A percentile compares a stretch with the other conserved stretches of the same genome.
These are phyloP conservation scores for Talaromyces sp. DNA, from an alignment of 2,329 filamentous ascomycete species.

Conservation along the genomic window DNA sequence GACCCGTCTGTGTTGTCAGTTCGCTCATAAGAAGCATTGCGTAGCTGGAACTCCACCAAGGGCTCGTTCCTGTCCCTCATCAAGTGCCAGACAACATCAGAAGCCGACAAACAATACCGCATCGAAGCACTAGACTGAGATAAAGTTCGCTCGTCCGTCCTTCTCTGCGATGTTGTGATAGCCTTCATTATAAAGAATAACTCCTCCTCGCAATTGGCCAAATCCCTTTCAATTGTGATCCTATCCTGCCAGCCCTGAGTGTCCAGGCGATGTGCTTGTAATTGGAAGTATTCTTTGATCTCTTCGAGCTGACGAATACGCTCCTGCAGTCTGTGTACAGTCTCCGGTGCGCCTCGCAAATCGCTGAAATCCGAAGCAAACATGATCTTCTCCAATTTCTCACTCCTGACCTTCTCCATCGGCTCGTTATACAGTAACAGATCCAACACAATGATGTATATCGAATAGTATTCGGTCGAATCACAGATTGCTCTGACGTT, in stretches of 20 bases:
- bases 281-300: slow-evolving; percentile 94
- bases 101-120: slow-evolving; percentile 89
- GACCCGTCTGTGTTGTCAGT: slow-evolving; percentile 97
- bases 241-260: slow-evolving; percentile 88
- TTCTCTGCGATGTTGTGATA: slow-evolving; percentile 92
- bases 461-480: slow-evolving; percentile 92
- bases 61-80: slow-evolving; percentile 84
- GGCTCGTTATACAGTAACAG: slow-evolving; percentile 95
- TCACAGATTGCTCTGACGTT: slow-evolving; percentile 93
- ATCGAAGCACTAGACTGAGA: slow-evolving; percentile 75
- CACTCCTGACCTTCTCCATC: slow-evolving; percentile 92
- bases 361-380: slow-evolving; percentile 98
- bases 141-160: slow-evolving; percentile 67
- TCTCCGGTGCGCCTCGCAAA: slow-evolving; percentile 84
- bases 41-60: slow-evolving; percentile 87
- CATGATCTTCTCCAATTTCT: slow-evolving; percentile 97
- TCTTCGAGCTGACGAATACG: slow-evolving; percentile 91
- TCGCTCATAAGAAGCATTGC: slow-evolving; percentile 87
- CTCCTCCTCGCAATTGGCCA: slow-evolving; percentile 89
- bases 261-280: slow-evolving; percentile 83
- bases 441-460: slow-evolving; percentile 97
- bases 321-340: slow-evolving; percentile 87
- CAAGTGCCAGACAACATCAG: slow-evolving; percentile 96
- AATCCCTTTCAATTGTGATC: slow-evolving; percentile 81
- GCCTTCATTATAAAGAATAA: slow-evolving; percentile 99